These are phyloP conservation scores for Coffea canephora DNA, from an alignment of 257 asterid genomes.

Conservation along the genomic window DNA sequence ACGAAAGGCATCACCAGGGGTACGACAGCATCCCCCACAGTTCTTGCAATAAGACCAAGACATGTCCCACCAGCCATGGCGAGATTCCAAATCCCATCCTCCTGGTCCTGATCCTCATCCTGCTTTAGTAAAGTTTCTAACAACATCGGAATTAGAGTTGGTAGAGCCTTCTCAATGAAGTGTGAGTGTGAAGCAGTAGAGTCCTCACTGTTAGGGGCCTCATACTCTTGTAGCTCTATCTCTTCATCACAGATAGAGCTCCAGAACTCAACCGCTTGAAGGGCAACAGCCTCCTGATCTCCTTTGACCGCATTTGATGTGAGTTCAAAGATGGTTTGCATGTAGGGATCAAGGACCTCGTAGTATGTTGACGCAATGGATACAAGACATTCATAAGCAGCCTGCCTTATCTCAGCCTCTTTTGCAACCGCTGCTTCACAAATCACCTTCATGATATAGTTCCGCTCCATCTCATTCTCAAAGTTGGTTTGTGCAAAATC, in stretches of 20 bases:
- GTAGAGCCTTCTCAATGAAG: slow-evolving; percentile 73
- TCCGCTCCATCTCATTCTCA: slow-evolving; percentile 79
- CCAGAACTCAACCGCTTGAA: slow-evolving; percentile 92
- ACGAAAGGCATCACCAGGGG: slow-evolving; percentile 82
- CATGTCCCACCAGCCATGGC: slow-evolving; percentile 96
- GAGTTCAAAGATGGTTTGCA: slow-evolving; percentile 71
- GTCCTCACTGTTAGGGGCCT: slow-evolving; percentile 52
- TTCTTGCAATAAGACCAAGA: slow-evolving; percentile 70
- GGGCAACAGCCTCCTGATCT: slow-evolving; percentile 79
- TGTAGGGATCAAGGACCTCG: slow-evolving; percentile 69
- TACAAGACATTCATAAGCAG: slow-evolving; percentile 85
- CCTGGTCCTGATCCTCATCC: slow-evolving; percentile 85
- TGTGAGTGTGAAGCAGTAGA: slow-evolving; percentile 55
- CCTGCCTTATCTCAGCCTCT: slow-evolving; percentile 71
- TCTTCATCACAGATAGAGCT: slow-evolving; percentile 90
- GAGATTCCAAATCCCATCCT: slow-evolving; percentile 81
- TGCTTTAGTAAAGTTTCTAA: slow-evolving; percentile 80
- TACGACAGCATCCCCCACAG: slow-evolving; percentile 76
- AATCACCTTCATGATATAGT: slow-evolving; percentile 75
- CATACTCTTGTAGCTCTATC: slow-evolving; percentile 71
- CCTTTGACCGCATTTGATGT: slow-evolving; percentile 78
- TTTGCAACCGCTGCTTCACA: slow-evolving; percentile 75
- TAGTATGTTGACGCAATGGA: slow-evolving; percentile 79
- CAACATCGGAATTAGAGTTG: slow-evolving; percentile 74
- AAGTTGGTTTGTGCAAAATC: slow-evolving; percentile 89